A percentile compares a stretch with the other conserved stretches of the same genome.
These are phyloP conservation scores for Fusarium keratoplasticum DNA, from an alignment of 2,329 filamentous ascomycete species.

Conservation along the genomic window DNA sequence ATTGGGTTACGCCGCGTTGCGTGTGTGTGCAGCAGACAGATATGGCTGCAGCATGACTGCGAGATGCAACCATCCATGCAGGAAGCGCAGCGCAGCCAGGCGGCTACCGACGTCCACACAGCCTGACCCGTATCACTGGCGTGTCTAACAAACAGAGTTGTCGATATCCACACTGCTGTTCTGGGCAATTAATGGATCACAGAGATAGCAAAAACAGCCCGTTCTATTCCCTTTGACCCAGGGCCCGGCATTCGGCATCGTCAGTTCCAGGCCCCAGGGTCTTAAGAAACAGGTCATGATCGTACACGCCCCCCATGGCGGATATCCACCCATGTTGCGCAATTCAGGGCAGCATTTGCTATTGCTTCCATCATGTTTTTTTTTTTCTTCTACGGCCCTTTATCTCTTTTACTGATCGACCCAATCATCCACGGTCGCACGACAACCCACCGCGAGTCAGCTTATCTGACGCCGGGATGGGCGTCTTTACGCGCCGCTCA, in stretches of 20 bases:
- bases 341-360: neutral
- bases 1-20: neutral
- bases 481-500: conserved; percentile 6
- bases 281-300: conserved; percentile 4
- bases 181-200: conserved; percentile 27
- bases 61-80: neutral
- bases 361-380: neutral
- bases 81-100: neutral
- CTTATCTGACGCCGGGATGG: conserved; percentile 35
- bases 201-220: neutral
- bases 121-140: neutral
- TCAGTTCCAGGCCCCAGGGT: neutral
- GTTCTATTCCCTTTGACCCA: conserved; percentile 7
- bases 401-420: conserved; percentile 8
- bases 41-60: neutral
- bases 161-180: conserved; percentile 1
- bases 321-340: neutral
- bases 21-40: neutral
- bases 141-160: conserved; percentile 5
- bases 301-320: conserved; percentile 1
- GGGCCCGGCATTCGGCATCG: conserved; percentile 33
- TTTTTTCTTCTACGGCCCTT: neutral
- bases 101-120: neutral
- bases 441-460: conserved; percentile 38
- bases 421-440: conserved; percentile 28